These are phyloP conservation scores for Citrus mangshanensis DNA, from an alignment of 345 rosid genomes.

Conservation along the genomic window DNA sequence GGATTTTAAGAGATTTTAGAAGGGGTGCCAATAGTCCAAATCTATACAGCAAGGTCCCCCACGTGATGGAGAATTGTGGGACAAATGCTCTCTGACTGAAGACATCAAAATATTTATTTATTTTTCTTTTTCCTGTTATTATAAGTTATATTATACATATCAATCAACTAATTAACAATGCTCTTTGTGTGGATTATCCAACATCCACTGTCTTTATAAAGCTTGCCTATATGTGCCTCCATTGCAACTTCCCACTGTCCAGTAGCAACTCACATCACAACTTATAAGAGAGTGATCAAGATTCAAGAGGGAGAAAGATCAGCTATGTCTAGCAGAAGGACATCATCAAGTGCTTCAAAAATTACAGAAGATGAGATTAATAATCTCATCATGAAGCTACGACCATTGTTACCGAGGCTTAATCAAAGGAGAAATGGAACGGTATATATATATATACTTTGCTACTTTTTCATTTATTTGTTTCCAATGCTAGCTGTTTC, in stretches of 20 bases:
- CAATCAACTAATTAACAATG: slow-evolving; percentile 11
- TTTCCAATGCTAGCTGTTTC: background rate
- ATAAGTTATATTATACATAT: background rate
- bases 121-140: background rate
- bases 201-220: slow-evolving; percentile 23
- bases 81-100: slow-evolving; percentile 17
- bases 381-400: slow-evolving; percentile 24
- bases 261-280: no score
- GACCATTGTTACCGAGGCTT: slow-evolving; percentile 25
- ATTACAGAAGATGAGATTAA: slow-evolving; percentile 18
- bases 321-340: slow-evolving; percentile 23
- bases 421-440: slow-evolving; percentile 15
- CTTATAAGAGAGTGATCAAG: background rate
- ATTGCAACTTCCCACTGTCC: slow-evolving; percentile 9
- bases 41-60: slow-evolving; percentile 1
- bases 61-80: slow-evolving; percentile 11
- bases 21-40: no score
- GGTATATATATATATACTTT: slow-evolving; percentile 13
- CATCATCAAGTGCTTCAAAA: slow-evolving; percentile 16
- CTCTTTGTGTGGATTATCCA: background rate
- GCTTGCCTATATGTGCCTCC: background rate
- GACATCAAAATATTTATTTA: no score
- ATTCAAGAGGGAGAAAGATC: background rate
- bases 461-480: background rate
- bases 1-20: no score